Base-by-base conservation (phyloP, 2,329 filamentous ascomycete genomes). In the Alternaria conjuncta region DNA sequence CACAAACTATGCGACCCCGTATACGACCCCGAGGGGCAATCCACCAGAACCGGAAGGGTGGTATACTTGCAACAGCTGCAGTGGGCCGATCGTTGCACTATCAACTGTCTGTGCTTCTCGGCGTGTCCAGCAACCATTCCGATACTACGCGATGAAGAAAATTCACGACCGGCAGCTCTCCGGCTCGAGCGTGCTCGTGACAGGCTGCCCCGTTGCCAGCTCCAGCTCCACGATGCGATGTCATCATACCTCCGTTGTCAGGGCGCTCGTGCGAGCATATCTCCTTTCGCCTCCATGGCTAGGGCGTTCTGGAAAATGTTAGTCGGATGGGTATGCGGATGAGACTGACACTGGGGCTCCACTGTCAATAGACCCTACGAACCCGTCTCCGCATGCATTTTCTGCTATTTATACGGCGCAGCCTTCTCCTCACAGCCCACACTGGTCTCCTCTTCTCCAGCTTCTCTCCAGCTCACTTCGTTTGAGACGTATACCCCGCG, bases 161-260 rank as follows among this genome's bases (percentile, higher is more conserved):
- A 56, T 69, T 65, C 50, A 55, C 47, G 13, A 49, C 59, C 60
- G 59, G 53, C 55, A 59, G 55, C 49, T 63, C 45, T 63, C 51
- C 60, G 60, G 63, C 60, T 63, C 46, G 46, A 58, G 47, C 46
- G 25, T 56, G 43, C 60, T 63, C 44, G 57, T 63, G 61, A 63
- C 43, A 63, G 61, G 61, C 46, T 59, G 61, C 51, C 57, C 57
- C 45, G 20, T 60, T 51, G 44, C 43, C 56, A 51, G 51, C 45
- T 56, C 36, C 57, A 65, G 61, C 55, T 61, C 60, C 60, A 53
- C 28, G 25, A 64, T 59, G 49, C 54, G 36, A 66, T 72, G 71
- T 63, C 71, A 72, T 71, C 69, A 74, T 67, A 50, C 58, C 62
- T 67, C 65, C 68, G 62, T 61, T 64, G 49, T 67, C 68, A 62